Evolutionary conservation across 2,329 filamentous ascomycete species (phyloP), one percentile per base, ranked within the genome.

Genomic region (Alternaria brassicae): DNA sequence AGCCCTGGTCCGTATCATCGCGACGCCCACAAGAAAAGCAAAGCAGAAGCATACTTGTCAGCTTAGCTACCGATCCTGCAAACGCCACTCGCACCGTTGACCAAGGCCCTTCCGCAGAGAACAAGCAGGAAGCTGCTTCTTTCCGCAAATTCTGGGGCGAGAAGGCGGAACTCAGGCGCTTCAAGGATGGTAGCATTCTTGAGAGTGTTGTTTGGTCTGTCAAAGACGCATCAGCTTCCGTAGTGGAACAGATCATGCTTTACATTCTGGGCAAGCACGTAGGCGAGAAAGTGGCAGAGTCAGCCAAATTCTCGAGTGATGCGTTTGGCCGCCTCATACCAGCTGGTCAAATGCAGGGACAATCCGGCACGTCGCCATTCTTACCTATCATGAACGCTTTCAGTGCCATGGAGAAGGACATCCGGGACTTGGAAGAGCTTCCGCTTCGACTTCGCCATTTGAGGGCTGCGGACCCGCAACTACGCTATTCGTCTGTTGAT

Each of bases 71-170:
- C 47, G 87, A 97, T 68, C 83, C 91, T 1, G 82, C 85, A 36
- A 90, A 92, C 67, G 89, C 90, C 70, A 82, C 85, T 55, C 89
- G 93, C 30, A 85, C 89, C 45, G 91, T 97, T 62, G 95, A 99
- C 66, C 91, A 93, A 74, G 95, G 95, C 0, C 95, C 95, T 5
- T 81, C 89, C 1, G 91, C 92, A 2, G 93, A 98, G 73, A 86
- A 95, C 61, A 93, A 94, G 77, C 88, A 90, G 64, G 91, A 92
- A 63, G 90, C 93, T 23, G 88, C 88, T 9, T 85, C 84, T 30
- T 99, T 97, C 77, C 91, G 92, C 34, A 87, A 89, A 32, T 98
- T 99, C 75, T 99, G 96, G 95, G 95, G 94, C 6, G 90, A 94
- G 9, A 96, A 95, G 75, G 87, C 95, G 1, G 95, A 99, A 77